Evolutionary conservation across 257 asterid species (phyloP).

Genomic region (Voacanga thouarsii): DNA sequence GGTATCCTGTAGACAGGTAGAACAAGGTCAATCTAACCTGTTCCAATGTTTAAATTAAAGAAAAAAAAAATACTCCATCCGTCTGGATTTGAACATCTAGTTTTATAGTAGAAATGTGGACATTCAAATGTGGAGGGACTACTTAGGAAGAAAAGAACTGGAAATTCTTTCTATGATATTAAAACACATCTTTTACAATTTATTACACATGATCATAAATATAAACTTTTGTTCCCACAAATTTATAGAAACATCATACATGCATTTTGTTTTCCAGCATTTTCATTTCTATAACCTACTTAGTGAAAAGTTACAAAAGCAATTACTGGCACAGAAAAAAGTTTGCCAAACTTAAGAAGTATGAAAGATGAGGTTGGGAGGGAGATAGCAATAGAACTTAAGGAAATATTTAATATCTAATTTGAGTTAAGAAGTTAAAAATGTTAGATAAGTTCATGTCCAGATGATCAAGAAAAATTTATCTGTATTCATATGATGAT

Average conservation of each 20-base stretch:
- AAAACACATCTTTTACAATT: not conserved
- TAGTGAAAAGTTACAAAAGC: not conserved
- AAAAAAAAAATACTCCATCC: no score
- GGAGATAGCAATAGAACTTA: not conserved
- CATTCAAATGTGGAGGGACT: not conserved
- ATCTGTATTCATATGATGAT: not conserved
- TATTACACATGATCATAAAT: not conserved
- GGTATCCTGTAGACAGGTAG: conserved; percentile 46
- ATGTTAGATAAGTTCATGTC: not conserved
- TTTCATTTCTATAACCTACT: not conserved
- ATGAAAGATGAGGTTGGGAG: not conserved
- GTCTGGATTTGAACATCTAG: no score
- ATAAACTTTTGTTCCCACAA: not conserved
- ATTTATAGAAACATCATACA: not conserved
- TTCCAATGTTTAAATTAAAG: not conserved
- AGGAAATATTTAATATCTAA: not conserved
- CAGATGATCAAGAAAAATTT: no score
- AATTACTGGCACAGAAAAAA: not conserved
- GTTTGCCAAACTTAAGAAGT: not conserved
- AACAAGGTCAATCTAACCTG: not conserved
- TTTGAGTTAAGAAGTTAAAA: not conserved
- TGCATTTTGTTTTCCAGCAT: not conserved
- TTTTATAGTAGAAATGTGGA: no score
- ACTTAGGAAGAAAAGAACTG: not conserved
- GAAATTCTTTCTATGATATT: not conserved